These are phyloP conservation scores for Achaetomium macrosporum DNA, from an alignment of 2,329 filamentous ascomycete species.

Conservation along the genomic window DNA sequence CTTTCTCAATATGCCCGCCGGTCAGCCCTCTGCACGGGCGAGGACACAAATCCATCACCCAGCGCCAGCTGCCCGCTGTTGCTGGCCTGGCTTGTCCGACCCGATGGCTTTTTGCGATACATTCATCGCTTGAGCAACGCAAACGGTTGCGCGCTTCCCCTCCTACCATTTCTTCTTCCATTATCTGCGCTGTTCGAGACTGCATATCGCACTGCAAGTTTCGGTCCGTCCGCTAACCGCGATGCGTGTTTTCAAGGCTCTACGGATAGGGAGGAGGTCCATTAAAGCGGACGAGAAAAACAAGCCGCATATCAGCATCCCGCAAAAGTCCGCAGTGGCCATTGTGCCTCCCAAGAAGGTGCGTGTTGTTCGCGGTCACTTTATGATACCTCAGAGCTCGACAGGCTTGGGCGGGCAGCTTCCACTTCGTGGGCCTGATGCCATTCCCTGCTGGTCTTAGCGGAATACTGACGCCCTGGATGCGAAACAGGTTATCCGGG, in stretches of 20 bases:
- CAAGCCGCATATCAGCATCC: constrained; percentile 67
- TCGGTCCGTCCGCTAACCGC: constrained; percentile 33
- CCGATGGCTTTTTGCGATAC: background rate
- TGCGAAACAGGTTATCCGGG: constrained; percentile 76
- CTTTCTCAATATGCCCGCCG: constrained; percentile 8
- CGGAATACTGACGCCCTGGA: constrained; percentile 22
- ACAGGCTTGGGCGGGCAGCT: background rate
- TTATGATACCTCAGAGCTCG: background rate
- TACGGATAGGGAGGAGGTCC: constrained; percentile 60
- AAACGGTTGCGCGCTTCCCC: background rate
- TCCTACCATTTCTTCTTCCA: background rate
- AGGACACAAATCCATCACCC: constrained; percentile 8
- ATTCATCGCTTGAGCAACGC: constrained; percentile 2
- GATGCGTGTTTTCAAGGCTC: constrained; percentile 54
- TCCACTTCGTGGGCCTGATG: constrained; percentile 12
- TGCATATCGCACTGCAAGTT: background rate
- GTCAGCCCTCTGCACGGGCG: background rate
- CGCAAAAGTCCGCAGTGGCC: constrained; percentile 77
- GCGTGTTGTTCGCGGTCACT: constrained; percentile 27
- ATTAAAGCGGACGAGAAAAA: constrained; percentile 84
- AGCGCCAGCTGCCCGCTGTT: constrained; percentile 8
- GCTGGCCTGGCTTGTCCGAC: constrained; percentile 3
- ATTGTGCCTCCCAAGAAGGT: constrained; percentile 94
- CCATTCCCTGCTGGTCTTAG: background rate
- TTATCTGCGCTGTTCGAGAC: background rate